Evolutionary conservation across 2,329 filamentous ascomycete genomes (phyloP).

Genomic region (Cladosporium sp.): DNA sequence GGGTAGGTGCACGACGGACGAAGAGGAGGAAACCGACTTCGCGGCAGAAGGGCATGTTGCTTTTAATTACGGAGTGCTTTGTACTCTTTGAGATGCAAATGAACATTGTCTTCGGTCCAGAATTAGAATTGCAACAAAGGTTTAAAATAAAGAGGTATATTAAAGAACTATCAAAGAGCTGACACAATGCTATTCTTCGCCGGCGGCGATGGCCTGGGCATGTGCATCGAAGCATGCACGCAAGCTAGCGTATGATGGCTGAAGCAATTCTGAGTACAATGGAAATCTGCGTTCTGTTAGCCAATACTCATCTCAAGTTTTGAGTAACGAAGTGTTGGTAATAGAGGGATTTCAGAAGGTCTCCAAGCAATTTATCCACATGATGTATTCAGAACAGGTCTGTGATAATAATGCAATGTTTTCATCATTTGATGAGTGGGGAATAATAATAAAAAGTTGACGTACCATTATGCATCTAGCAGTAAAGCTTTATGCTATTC

Average conservation of each 20-base stretch:
- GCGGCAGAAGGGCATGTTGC: not conserved
- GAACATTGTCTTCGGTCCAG: not conserved
- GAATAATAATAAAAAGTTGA: not conserved
- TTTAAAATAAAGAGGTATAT: not conserved
- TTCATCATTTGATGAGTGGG: conserved; percentile 8
- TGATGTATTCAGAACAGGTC: conserved; percentile 14
- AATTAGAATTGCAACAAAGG: not conserved
- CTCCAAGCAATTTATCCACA: conserved; percentile 14
- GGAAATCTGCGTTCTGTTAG: not conserved
- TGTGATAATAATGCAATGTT: conserved; percentile 14
- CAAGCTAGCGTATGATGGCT: too few species aligned
- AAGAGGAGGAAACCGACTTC: not conserved
- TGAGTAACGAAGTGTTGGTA: not conserved
- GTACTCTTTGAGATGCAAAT: not conserved
- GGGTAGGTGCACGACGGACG: not conserved
- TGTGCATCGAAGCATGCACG: too few species aligned
- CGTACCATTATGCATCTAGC: not conserved
- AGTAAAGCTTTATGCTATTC: too few species aligned
- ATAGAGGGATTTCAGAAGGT: conserved; percentile 10
- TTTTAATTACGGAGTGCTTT: not conserved
- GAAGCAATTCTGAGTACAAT: too few species aligned
- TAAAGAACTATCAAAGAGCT: not conserved
- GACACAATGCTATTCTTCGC: not conserved
- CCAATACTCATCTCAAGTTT: not conserved
- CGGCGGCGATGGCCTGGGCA: too few species aligned